These are phyloP conservation scores for Vigna mungo DNA, from an alignment of 306 rosid genomes.

Conservation along the genomic window DNA sequence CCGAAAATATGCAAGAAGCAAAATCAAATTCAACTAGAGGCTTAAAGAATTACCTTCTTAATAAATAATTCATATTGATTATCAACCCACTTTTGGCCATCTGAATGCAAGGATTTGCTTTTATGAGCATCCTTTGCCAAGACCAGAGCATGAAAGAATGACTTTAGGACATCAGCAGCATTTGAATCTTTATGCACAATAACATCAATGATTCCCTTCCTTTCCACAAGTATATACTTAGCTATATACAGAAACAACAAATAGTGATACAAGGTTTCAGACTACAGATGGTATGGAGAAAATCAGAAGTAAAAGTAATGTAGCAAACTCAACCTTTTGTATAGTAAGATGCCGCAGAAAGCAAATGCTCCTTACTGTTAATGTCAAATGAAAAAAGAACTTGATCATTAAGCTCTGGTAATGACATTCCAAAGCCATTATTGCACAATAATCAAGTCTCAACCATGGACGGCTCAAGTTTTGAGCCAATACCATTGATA, in stretches of 20 bases:
- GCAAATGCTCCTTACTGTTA: constrained; percentile 64
- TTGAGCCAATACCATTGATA: constrained; percentile 1
- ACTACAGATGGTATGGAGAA: constrained; percentile 37
- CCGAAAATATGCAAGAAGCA: constrained; percentile 16
- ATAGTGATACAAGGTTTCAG: constrained; percentile 34
- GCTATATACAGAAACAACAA: constrained; percentile 52
- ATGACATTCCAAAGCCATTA: constrained; percentile 33
- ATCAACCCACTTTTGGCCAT: constrained; percentile 87
- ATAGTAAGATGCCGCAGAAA: constrained; percentile 65
- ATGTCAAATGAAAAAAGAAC: constrained; percentile 2
- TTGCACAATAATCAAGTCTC: constrained; percentile 32
- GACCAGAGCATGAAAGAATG: constrained; percentile 80
- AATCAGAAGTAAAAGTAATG: constrained; percentile 1
- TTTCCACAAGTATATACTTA: constrained; percentile 87
- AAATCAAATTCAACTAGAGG: constrained; percentile 30
- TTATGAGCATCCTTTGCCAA: constrained; percentile 53
- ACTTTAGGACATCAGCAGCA: constrained; percentile 65
- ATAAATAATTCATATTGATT: constrained; percentile 63
- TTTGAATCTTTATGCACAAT: constrained; percentile 85
- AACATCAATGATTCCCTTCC: constrained; percentile 62
- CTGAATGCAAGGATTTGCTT: constrained; percentile 64
- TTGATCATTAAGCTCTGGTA: constrained; percentile 12
- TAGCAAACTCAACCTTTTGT: constrained; percentile 63
- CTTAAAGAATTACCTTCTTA: constrained; percentile 65
- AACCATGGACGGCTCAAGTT: constrained; percentile 23